phyloP scores from a whole-genome alignment of 345 rosid species.

The Brassica incana region DNA sequence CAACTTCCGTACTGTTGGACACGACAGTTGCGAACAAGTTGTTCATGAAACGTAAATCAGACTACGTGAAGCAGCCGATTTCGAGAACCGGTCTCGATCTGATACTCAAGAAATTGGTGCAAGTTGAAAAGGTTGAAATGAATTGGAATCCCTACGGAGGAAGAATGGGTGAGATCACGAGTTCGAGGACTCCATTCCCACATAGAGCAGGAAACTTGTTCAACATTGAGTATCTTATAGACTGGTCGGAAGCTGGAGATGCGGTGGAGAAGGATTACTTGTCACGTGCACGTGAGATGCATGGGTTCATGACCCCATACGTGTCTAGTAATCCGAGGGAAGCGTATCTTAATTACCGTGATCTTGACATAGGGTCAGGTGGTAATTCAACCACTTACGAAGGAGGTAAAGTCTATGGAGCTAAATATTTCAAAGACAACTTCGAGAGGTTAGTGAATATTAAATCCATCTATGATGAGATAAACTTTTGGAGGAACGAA shows the following conservation, averaged over 20 bases:
- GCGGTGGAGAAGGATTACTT: constrained; percentile 29
- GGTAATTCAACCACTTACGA: constrained; percentile 36
- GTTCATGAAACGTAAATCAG: constrained; percentile 54
- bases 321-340: constrained; percentile 62
- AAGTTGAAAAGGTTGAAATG: constrained; percentile 30
- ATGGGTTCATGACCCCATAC: constrained; percentile 45
- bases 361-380: constrained; percentile 47
- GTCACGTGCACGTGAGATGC: constrained; percentile 31
- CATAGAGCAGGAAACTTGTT: constrained; percentile 56
- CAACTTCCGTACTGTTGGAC: constrained; percentile 33
- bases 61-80: constrained; percentile 48
- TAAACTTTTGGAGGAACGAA: constrained; percentile 54
- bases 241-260: constrained; percentile 47
- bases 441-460: constrained; percentile 52
- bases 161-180: constrained; percentile 51
- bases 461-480: constrained; percentile 43
- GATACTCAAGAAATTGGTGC: constrained; percentile 43
- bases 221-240: constrained; percentile 42
- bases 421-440: constrained; percentile 50
- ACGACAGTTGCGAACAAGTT: neutral
- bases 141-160: constrained; percentile 58
- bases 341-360: constrained; percentile 47
- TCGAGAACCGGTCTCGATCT: constrained; percentile 38
- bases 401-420: constrained; percentile 53
- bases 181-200: constrained; percentile 48